A percentile compares a stretch with the other conserved stretches of the same genome.
phyloP scores from a whole-genome alignment of 306 rosid genomes.

The Oemleria cerasiformis region DNA sequence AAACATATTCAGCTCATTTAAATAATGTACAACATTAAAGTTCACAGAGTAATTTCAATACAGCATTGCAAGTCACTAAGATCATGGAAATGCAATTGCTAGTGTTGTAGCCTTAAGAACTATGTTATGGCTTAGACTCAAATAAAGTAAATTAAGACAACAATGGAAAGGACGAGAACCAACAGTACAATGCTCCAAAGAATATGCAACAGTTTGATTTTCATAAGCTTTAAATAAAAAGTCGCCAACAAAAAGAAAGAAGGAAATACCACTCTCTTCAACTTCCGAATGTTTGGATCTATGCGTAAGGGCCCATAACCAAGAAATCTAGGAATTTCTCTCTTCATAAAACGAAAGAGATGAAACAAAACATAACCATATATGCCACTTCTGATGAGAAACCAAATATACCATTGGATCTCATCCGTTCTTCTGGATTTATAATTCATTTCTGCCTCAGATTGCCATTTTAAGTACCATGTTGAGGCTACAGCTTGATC shows the following conservation, averaged over 20 bases:
- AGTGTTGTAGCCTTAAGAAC: background rate
- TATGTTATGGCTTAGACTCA: background rate
- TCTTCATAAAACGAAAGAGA: conserved; percentile 46
- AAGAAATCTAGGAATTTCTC: conserved; percentile 53
- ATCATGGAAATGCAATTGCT: background rate
- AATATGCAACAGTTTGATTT: conserved; percentile 14
- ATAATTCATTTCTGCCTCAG: conserved; percentile 64
- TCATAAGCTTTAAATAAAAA: conserved; percentile 21
- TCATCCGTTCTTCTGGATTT: conserved; percentile 48
- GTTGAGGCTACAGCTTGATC: conserved; percentile 64
- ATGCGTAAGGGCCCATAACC: conserved; percentile 81
- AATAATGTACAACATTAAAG: background rate
- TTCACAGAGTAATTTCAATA: background rate
- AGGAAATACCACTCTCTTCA: conserved; percentile 66
- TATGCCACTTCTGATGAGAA: conserved; percentile 51
- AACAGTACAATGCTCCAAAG: conserved; percentile 3
- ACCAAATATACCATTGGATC: conserved; percentile 51
- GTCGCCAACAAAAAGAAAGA: conserved; percentile 24
- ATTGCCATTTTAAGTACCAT: conserved; percentile 91
- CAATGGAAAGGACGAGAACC: background rate
- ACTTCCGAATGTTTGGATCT: conserved; percentile 63
- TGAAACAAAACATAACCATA: conserved; percentile 58
- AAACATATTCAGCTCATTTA: background rate
- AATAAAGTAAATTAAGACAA: background rate
- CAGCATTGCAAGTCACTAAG: background rate